phyloP scores from a whole-genome alignment of 768 basidiomycete genomes.

The Sutorius australiensis region DNA sequence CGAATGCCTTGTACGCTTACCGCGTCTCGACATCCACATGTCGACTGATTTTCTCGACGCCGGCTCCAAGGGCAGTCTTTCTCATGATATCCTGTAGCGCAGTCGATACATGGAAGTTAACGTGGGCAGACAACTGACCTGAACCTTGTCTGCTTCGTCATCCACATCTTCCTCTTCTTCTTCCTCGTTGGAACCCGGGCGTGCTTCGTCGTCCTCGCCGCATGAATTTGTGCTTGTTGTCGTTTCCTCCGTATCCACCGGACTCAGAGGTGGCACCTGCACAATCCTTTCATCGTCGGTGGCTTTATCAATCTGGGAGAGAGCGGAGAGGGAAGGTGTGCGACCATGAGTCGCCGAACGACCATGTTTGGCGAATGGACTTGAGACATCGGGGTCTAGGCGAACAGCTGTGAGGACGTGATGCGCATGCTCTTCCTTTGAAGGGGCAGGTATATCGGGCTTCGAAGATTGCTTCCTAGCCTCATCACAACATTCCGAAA shows the following conservation, averaged over 20 bases:
- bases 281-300: not conserved
- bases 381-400: slow-evolving; percentile 17
- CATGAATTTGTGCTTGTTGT: slow-evolving; percentile 9
- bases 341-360: not conserved
- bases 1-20: slow-evolving; percentile 2
- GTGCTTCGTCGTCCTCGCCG: slow-evolving; percentile 8
- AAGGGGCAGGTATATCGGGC: not conserved
- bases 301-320: slow-evolving; percentile 9
- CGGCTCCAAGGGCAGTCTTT: slow-evolving; percentile 33
- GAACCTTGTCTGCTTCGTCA: slow-evolving; percentile 15
- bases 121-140: slow-evolving; percentile 12
- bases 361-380: slow-evolving; percentile 5
- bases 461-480: not conserved
- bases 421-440: slow-evolving; percentile 17
- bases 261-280: slow-evolving; percentile 3
- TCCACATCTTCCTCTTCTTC: slow-evolving; percentile 15
- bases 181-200: slow-evolving; percentile 10
- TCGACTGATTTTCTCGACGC: slow-evolving; percentile 36
- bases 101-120: slow-evolving; percentile 1
- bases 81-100: slow-evolving; percentile 21
- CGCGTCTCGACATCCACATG: slow-evolving; percentile 26
- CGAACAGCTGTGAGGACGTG: slow-evolving; percentile 26
- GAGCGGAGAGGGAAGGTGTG: not conserved
- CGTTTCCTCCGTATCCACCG: slow-evolving; percentile 9
- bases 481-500: not conserved